phyloP scores from a whole-genome alignment of 805 yeast genomes.

The Candida michaelii region DNA sequence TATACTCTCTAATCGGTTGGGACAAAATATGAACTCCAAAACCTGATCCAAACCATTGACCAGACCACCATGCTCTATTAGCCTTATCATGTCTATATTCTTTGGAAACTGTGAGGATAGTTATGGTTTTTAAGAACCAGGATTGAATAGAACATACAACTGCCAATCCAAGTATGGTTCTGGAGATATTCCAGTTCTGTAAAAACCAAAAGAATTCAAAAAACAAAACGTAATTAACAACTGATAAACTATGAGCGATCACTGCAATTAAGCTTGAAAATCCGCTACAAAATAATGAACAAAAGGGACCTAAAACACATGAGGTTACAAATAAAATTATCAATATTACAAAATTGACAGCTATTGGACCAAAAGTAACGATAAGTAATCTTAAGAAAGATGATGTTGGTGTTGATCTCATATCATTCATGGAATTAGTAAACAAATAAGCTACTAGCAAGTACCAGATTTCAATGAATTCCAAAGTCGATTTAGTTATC shows the following conservation, averaged over 20 bases:
- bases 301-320: constrained; percentile 48
- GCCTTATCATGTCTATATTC: constrained; percentile 62
- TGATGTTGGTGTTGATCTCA: constrained; percentile 34
- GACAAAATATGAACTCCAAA: constrained; percentile 60
- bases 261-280: constrained; percentile 57
- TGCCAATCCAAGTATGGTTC: constrained; percentile 61
- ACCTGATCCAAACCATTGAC: constrained; percentile 63
- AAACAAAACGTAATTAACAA: constrained; percentile 50
- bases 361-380: constrained; percentile 49
- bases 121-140: constrained; percentile 52
- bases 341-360: constrained; percentile 41
- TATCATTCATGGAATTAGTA: constrained; percentile 53
- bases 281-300: constrained; percentile 40
- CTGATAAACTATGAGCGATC: constrained; percentile 52
- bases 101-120: constrained; percentile 53
- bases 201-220: constrained; percentile 66
- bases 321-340: constrained; percentile 46
- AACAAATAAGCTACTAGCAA: constrained; percentile 51
- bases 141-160: constrained; percentile 56
- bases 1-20: constrained; percentile 64
- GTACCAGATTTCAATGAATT: constrained; percentile 30
- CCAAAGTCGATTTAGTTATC: constrained; percentile 40
- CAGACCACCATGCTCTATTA: constrained; percentile 65
- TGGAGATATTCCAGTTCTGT: constrained; percentile 65
- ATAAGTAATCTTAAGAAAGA: constrained; percentile 45